A percentile compares a stretch with the other conserved stretches of the same genome.
phyloP scores from a whole-genome alignment of 768 basidiomycete species.

The Piloderma croceum region DNA sequence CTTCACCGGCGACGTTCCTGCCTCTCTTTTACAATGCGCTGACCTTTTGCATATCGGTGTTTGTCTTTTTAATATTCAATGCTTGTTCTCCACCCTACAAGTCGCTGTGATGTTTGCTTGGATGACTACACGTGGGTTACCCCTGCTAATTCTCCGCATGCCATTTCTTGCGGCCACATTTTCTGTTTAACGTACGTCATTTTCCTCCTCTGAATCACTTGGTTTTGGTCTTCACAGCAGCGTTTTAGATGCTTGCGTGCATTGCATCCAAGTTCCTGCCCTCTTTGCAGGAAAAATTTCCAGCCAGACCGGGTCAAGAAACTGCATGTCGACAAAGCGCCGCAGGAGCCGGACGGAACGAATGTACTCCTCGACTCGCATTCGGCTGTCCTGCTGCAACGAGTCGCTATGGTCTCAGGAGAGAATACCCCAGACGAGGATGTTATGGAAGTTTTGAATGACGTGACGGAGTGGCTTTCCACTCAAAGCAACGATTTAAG shows the following conservation, averaged over 20 bases:
- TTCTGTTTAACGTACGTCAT: conserved; percentile 61
- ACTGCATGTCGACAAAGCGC: conserved; percentile 49
- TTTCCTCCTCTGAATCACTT: conserved; percentile 1
- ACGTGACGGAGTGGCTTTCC: conserved; percentile 49
- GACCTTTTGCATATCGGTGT: not conserved
- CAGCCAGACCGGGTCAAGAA: conserved; percentile 53
- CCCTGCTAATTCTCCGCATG: conserved; percentile 51
- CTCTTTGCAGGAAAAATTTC: conserved; percentile 62
- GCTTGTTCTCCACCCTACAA: conserved; percentile 64
- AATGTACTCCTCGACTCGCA: conserved; percentile 9
- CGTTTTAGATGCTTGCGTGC: conserved; percentile 49
- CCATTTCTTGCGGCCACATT: conserved; percentile 72
- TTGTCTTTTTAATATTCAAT: conserved; percentile 16
- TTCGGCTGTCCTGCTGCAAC: conserved; percentile 29
- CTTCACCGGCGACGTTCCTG: too few relatives aligned
- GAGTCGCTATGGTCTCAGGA: conserved; percentile 29
- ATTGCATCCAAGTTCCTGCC: conserved; percentile 49
- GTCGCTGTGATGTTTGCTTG: conserved; percentile 73
- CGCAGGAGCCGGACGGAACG: conserved; percentile 1
- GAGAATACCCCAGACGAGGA: conserved; percentile 27
- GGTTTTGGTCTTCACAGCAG: conserved; percentile 6
- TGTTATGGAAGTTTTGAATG: conserved; percentile 35
- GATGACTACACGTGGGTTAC: conserved; percentile 54
- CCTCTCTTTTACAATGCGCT: not conserved
- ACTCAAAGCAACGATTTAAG: conserved; percentile 36